Conservation (phyloP, 106 monocot species). For the Dioscorea dumetorum region DNA sequence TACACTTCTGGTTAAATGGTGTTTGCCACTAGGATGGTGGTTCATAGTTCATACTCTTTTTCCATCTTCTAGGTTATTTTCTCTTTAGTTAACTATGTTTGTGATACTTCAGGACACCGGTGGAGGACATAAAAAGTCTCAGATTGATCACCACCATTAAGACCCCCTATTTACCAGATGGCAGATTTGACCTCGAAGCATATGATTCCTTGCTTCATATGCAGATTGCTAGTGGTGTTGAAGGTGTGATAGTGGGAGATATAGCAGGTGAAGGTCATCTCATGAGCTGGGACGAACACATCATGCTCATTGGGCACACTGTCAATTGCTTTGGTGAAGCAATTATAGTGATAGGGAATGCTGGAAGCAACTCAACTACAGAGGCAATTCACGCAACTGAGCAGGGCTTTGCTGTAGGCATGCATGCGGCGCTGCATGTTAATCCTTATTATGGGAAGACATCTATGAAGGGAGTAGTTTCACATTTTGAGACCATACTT, state of each 20-base stretch:
- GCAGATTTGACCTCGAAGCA: conserved; percentile 88
- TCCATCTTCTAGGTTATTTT: too few species aligned
- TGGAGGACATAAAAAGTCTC: conserved; percentile 66
- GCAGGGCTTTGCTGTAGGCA: conserved; percentile 93
- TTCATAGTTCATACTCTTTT: too few species aligned
- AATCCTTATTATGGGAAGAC: conserved; percentile 97
- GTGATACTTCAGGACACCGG: conserved; percentile 46
- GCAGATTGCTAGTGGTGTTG: conserved; percentile 69
- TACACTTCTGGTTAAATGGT: too few species aligned
- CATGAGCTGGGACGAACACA: conserved; percentile 98
- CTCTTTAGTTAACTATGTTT: too few species aligned
- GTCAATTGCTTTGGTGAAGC: conserved; percentile 85
- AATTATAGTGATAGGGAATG: conserved; percentile 89
- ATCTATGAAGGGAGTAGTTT: conserved; percentile 57
- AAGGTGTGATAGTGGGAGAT: conserved; percentile 92
- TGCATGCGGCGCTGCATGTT: conserved; percentile 90
- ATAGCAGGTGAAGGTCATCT: conserved; percentile 96
- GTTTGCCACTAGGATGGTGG: too few species aligned
- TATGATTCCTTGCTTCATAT: conserved; percentile 66
- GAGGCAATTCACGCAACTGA: conserved; percentile 88
- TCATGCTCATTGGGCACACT: conserved; percentile 90
- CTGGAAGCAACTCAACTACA: conserved; percentile 89
- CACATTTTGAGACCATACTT: conserved; percentile 70
- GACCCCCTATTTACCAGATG: conserved; percentile 91
- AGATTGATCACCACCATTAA: conserved; percentile 86